Percentiles rank a stretch among this genome's conserved stretches.
These are phyloP conservation scores for Leccinum incarnatum DNA, from an alignment of 768 basidiomycete species.

Conservation along the genomic window DNA sequence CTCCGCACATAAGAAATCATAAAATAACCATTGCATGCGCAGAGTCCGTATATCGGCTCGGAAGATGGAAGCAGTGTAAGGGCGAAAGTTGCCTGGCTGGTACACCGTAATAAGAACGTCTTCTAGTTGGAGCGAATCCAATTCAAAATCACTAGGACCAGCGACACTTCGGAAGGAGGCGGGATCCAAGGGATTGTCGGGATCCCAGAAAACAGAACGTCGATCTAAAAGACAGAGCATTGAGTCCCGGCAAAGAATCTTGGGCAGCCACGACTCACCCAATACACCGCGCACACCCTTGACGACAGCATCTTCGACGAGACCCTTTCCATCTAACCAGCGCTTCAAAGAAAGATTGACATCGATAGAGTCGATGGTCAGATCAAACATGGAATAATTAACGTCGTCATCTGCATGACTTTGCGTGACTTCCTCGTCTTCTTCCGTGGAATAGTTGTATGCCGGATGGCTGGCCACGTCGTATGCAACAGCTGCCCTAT, in stretches of 20 bases:
- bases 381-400: conserved; percentile 89
- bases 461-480: conserved; percentile 77
- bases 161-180: conserved; percentile 73
- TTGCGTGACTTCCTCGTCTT: conserved; percentile 44
- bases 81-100: conserved; percentile 90
- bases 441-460: conserved; percentile 59
- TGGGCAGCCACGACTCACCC: conserved; percentile 46
- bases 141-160: conserved; percentile 83
- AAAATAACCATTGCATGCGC: conserved; percentile 93
- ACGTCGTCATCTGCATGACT: conserved; percentile 48
- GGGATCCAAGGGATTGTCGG: conserved; percentile 76
- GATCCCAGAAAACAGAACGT: conserved; percentile 82
- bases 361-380: conserved; percentile 92
- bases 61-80: conserved; percentile 91
- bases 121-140: conserved; percentile 86
- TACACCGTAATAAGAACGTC: conserved; percentile 93
- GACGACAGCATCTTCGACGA: conserved; percentile 87
- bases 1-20: conserved; percentile 88
- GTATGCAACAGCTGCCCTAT: conserved; percentile 64
- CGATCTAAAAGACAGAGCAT: conserved; percentile 57
- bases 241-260: neutral
- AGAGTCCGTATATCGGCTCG: conserved; percentile 82
- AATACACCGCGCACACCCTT: conserved; percentile 93
- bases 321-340: conserved; percentile 95
- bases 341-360: conserved; percentile 87